These are phyloP conservation scores for Penicillium silybi DNA, from an alignment of 495 filamentous ascomycete genomes.

Conservation along the genomic window DNA sequence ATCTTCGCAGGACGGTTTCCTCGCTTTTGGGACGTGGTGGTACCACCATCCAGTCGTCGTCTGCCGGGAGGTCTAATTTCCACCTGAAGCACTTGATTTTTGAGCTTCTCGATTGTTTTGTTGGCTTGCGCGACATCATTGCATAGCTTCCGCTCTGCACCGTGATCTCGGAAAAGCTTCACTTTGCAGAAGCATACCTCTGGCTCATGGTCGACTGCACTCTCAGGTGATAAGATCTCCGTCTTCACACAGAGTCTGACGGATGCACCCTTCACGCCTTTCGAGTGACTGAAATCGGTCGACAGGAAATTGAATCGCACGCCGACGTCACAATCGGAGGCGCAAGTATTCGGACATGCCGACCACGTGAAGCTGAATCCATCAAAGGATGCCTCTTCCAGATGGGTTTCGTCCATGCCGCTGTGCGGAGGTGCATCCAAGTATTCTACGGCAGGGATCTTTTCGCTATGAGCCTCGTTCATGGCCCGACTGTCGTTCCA, in stretches of 20 bases:
- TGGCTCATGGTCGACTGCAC: conserved; percentile 29
- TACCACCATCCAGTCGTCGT: too few species aligned
- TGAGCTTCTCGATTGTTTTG: conserved; percentile 91
- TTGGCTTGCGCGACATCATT: conserved; percentile 92
- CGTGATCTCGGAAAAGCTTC: conserved; percentile 94
- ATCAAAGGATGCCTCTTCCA: conserved; percentile 83
- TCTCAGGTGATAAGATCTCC: conserved; percentile 49
- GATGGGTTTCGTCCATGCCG: conserved; percentile 65
- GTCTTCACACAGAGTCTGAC: conserved; percentile 92
- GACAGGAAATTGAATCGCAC: conserved; percentile 98
- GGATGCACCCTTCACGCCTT: conserved; percentile 94
- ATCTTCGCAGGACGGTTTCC: not conserved
- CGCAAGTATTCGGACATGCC: conserved; percentile 53
- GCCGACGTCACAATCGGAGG: conserved; percentile 71
- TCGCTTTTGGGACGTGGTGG: not conserved
- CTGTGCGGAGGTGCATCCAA: conserved; percentile 72
- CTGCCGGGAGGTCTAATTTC: too few species aligned
- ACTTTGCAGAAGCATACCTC: conserved; percentile 94
- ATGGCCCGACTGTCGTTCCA: conserved; percentile 91
- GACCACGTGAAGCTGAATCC: conserved; percentile 90
- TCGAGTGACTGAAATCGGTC: conserved; percentile 97
- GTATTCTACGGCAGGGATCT: conserved; percentile 70
- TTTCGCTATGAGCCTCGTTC: conserved; percentile 62
- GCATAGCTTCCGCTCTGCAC: conserved; percentile 88
- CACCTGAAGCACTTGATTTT: conserved; percentile 64